phyloP scores from a whole-genome alignment of 768 basidiomycete genomes.

The Naganishia randhawae region DNA sequence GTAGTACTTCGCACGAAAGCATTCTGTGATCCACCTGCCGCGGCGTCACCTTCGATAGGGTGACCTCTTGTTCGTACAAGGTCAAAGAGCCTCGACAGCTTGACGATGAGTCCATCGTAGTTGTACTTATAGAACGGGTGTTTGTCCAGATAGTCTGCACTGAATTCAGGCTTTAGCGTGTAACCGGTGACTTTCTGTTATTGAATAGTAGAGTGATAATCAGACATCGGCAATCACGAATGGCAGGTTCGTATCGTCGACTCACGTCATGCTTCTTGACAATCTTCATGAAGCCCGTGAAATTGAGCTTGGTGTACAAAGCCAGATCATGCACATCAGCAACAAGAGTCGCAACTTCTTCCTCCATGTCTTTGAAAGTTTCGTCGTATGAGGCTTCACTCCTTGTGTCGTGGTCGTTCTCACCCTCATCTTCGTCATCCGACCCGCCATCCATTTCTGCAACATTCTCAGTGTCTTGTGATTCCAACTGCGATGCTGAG shows the following conservation, averaged over 20 bases:
- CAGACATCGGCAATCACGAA: not conserved
- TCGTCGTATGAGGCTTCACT: slow-evolving; percentile 70
- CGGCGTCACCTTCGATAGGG: slow-evolving; percentile 86
- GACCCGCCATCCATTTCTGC: slow-evolving; percentile 23
- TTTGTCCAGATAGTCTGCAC: slow-evolving; percentile 85
- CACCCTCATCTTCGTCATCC: slow-evolving; percentile 54
- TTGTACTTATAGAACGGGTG: slow-evolving; percentile 82
- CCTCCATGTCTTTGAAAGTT: slow-evolving; percentile 79
- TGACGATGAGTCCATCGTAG: slow-evolving; percentile 84
- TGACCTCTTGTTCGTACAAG: slow-evolving; percentile 92
- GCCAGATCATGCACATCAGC: slow-evolving; percentile 68
- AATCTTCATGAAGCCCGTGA: slow-evolving; percentile 98
- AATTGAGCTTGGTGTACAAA: slow-evolving; percentile 91
- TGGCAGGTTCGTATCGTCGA: slow-evolving; percentile 15
- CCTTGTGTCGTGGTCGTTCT: slow-evolving; percentile 56
- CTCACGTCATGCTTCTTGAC: slow-evolving; percentile 96
- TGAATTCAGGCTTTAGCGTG: slow-evolving; percentile 77
- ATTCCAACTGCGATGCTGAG: slow-evolving; percentile 3
- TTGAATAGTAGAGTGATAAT: not conserved
- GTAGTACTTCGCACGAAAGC: slow-evolving; percentile 98
- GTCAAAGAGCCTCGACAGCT: slow-evolving; percentile 89
- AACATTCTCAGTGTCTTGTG: not conserved
- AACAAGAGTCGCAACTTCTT: slow-evolving; percentile 89
- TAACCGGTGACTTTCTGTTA: slow-evolving; percentile 84
- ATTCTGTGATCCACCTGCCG: slow-evolving; percentile 90